Percentiles rank a stretch among this genome's conserved stretches.
These are phyloP conservation scores for Punctularia strigosozonata DNA, from an alignment of 768 basidiomycete species.

Conservation along the genomic window DNA sequence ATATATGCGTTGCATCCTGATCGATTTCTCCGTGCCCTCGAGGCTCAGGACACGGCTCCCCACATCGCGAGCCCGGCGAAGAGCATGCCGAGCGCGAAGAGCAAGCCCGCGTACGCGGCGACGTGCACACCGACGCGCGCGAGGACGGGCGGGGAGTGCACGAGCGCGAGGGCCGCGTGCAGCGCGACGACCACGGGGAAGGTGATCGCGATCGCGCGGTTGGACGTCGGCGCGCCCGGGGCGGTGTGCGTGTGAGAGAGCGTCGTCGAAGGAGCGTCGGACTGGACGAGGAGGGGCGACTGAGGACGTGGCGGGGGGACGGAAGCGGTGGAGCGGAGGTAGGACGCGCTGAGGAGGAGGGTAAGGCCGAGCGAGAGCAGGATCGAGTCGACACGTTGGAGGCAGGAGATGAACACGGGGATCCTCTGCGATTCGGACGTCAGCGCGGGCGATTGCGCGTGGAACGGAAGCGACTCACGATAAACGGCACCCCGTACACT, in stretches of 20 bases:
- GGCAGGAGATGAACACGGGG: constrained; percentile 65
- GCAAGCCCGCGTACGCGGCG: constrained; percentile 56
- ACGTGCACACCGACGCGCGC: constrained; percentile 67
- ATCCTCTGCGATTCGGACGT: constrained; percentile 37
- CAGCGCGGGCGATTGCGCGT: too few species aligned
- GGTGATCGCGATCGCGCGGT: constrained; percentile 6
- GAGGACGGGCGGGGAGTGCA: constrained; percentile 58
- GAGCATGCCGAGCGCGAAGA: constrained; percentile 57
- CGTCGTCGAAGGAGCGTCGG: too few species aligned
- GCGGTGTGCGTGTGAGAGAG: too few species aligned
- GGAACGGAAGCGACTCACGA: too few species aligned
- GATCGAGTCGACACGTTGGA: constrained; percentile 67
- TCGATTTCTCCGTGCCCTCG: too few species aligned
- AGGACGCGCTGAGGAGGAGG: constrained; percentile 47
- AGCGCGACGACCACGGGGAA: constrained; percentile 13
- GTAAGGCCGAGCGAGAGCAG: constrained; percentile 58
- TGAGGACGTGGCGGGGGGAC: constrained; percentile 6
- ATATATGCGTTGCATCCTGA: too few species aligned
- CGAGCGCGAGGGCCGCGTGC: constrained; percentile 43
- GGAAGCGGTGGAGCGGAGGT: constrained; percentile 44
- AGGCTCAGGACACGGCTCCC: constrained; percentile 42
- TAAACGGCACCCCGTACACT: constrained; percentile 68
- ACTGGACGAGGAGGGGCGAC: constrained; percentile 10
- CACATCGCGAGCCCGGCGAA: constrained; percentile 67
- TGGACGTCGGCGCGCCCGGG: too few species aligned